Conservation (phyloP, 2,329 filamentous ascomycete genomes). For the Aspergillus sp. region DNA sequence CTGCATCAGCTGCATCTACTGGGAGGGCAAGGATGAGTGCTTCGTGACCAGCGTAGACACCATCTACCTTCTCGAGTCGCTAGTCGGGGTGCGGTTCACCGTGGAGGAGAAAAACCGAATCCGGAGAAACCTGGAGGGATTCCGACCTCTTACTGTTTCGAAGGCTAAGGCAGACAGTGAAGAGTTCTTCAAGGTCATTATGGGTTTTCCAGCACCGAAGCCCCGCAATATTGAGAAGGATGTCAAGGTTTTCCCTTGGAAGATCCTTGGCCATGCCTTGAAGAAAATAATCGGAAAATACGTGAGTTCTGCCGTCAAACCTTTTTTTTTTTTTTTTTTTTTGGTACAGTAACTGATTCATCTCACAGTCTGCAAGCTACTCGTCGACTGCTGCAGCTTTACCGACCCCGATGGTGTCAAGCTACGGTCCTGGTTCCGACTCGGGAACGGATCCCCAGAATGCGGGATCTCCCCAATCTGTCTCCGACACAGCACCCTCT, state of each 20-base stretch:
- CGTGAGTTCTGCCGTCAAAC: conserved; percentile 41
- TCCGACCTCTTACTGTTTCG: conserved; percentile 84
- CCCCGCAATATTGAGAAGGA: conserved; percentile 98
- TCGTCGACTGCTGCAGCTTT: conserved; percentile 54
- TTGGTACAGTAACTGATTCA: conserved; percentile 17
- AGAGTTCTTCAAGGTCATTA: conserved; percentile 98
- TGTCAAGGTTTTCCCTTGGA: conserved; percentile 98
- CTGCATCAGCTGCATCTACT: conserved; percentile 96
- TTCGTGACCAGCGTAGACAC: conserved; percentile 96
- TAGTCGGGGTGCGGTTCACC: conserved; percentile 79
- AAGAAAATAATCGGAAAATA: conserved; percentile 99
- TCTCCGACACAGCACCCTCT: conserved; percentile 39
- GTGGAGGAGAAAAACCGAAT: conserved; percentile 99
- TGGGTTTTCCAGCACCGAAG: conserved; percentile 92
- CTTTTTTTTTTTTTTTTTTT: conserved; percentile 22
- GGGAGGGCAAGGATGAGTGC: conserved; percentile 84
- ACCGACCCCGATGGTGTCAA: conserved; percentile 32
- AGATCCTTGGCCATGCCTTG: conserved; percentile 73
- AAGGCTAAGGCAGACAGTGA: conserved; percentile 89
- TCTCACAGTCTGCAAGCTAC: conserved; percentile 56
- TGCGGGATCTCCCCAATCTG: conserved; percentile 44
- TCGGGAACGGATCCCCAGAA: conserved; percentile 43
- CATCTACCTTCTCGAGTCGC: conserved; percentile 85
- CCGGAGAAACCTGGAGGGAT: conserved; percentile 88
- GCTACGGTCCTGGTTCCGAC: conserved; percentile 40